Percentiles rank a stretch among this genome's conserved stretches.
These are phyloP conservation scores for Fraxinus greggii DNA, from an alignment of 305 asterid species.

Conservation along the genomic window DNA sequence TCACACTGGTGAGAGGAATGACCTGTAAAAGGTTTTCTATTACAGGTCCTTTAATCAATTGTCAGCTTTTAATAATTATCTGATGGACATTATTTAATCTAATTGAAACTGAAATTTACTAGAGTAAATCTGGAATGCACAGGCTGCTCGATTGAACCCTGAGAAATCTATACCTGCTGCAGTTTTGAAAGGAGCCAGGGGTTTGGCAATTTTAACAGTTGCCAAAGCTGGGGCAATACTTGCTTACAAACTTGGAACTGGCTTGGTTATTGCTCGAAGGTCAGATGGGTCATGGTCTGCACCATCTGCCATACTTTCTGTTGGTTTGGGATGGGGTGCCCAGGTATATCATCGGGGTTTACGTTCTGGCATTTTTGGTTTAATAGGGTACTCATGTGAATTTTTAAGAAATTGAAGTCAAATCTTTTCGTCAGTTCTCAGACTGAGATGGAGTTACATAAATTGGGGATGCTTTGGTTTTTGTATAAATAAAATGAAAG, in stretches of 20 bases:
- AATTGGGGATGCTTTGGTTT: not conserved
- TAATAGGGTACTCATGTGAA: not conserved
- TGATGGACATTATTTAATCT: slow-evolving; percentile 2
- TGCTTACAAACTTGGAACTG: slow-evolving; percentile 89
- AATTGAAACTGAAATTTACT: slow-evolving; percentile 14
- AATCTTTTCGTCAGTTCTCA: slow-evolving; percentile 8
- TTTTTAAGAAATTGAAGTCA: slow-evolving; percentile 3
- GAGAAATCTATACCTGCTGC: slow-evolving; percentile 90
- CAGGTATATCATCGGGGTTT: slow-evolving; percentile 49
- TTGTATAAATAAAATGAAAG: not conserved
- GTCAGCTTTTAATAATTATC: not conserved
- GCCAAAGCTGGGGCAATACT: slow-evolving; percentile 86
- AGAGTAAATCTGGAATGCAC: slow-evolving; percentile 20
- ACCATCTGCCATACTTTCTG: slow-evolving; percentile 87
- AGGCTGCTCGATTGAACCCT: slow-evolving; percentile 89
- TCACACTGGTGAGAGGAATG: slow-evolving; percentile 23
- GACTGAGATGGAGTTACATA: not conserved
- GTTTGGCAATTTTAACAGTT: slow-evolving; percentile 89
- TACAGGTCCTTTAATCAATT: not conserved
- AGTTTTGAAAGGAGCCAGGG: slow-evolving; percentile 84
- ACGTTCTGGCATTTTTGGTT: not conserved
- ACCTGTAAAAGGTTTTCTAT: not conserved
- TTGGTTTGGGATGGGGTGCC: slow-evolving; percentile 98
- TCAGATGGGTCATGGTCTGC: slow-evolving; percentile 99
- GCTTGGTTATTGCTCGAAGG: slow-evolving; percentile 84